Evolutionary conservation across 257 asterid species (phyloP).

Genomic region (Nicotiana obtusifolia): DNA sequence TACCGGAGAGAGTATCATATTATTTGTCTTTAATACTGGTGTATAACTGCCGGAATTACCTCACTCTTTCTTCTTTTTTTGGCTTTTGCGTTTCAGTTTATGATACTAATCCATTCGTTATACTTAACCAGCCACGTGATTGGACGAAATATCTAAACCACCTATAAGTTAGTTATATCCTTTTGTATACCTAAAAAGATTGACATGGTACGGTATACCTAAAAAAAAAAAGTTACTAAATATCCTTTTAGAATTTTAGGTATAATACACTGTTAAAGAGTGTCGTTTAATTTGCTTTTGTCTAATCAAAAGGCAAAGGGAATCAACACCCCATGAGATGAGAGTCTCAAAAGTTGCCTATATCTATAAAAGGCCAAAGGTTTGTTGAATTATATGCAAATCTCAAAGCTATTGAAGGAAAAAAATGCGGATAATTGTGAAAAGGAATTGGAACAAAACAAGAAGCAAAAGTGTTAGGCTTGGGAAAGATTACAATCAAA

Average conservation of each 20-base stretch:
- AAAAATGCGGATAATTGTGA: background rate
- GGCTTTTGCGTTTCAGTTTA: background rate
- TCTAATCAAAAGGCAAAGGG: background rate
- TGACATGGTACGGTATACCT: too few species aligned
- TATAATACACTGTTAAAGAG: background rate
- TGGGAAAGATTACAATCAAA: conserved; percentile 22
- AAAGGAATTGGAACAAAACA: conserved; percentile 34
- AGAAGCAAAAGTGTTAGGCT: conserved; percentile 47
- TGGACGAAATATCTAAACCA: background rate
- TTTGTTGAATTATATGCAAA: background rate
- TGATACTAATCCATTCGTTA: background rate
- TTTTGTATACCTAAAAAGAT: too few species aligned
- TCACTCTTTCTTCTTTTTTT: background rate
- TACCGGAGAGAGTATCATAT: background rate
- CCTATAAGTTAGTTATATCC: background rate
- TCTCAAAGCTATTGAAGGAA: background rate
- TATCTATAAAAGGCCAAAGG: background rate
- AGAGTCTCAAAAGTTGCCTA: background rate
- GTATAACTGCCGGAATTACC: too few species aligned
- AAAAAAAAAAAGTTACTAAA: too few species aligned
- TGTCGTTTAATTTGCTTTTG: background rate
- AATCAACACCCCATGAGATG: background rate
- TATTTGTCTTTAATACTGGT: too few species aligned
- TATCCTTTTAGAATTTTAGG: background rate
- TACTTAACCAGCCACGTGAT: background rate